These are phyloP conservation scores for Starmerella bacillaris DNA, from an alignment of 805 yeast genomes.

Conservation along the genomic window DNA sequence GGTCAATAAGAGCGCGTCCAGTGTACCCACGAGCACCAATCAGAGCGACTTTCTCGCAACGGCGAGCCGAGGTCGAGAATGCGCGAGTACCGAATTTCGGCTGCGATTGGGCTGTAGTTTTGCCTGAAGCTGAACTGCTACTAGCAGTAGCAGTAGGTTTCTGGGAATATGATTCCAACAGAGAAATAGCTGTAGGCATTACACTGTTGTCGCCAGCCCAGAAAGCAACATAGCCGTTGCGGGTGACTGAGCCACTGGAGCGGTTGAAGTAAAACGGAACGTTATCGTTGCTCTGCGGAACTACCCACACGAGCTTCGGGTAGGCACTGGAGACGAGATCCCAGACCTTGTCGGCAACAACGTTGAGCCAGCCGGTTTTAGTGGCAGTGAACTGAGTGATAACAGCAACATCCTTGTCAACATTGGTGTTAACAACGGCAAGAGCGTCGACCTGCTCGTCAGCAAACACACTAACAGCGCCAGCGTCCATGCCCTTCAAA, in stretches of 20 bases:
- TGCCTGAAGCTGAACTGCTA: background rate
- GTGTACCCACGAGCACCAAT: conserved; percentile 98
- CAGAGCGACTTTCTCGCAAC: conserved; percentile 69
- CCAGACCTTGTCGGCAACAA: conserved; percentile 90
- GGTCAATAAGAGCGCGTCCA: conserved; percentile 76
- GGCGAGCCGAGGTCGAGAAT: conserved; percentile 10
- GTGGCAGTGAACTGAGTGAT: conserved; percentile 76
- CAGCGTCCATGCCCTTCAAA: conserved; percentile 51
- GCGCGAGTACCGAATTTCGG: background rate
- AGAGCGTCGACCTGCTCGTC: conserved; percentile 92
- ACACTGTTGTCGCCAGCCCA: conserved; percentile 79
- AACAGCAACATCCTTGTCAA: conserved; percentile 34
- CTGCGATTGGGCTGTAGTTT: conserved; percentile 1
- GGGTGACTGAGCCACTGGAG: conserved; percentile 85
- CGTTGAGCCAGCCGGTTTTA: conserved; percentile 90
- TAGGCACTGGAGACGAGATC: conserved; percentile 60
- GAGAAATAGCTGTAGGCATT: conserved; percentile 27
- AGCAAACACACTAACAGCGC: conserved; percentile 42
- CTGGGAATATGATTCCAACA: conserved; percentile 1
- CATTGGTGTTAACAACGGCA: conserved; percentile 51
- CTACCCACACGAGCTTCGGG: conserved; percentile 65
- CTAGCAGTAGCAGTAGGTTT: background rate
- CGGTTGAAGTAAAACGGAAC: conserved; percentile 80
- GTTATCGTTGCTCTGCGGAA: conserved; percentile 76
- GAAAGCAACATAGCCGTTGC: conserved; percentile 74